Percentiles rank a stretch among this genome's conserved stretches.
Evolutionary conservation across 768 basidiomycete species (phyloP).

Genomic region (Suillus weaverae): DNA sequence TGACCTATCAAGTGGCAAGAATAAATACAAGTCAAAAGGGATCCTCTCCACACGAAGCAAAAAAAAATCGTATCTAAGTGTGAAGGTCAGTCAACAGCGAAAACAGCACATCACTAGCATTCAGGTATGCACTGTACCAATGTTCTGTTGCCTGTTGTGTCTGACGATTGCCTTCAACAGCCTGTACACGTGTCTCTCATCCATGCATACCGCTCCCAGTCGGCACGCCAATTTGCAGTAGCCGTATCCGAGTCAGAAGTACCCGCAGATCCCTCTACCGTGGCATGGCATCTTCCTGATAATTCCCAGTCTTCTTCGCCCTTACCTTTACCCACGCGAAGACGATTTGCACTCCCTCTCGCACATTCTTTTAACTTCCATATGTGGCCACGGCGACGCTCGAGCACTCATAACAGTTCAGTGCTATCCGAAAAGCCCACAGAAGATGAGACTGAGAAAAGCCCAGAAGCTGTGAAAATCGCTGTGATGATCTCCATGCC

Average conservation of each 20-base stretch:
- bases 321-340: not conserved
- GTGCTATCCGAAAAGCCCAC: not conserved
- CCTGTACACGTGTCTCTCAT: not conserved
- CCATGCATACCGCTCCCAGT: not conserved
- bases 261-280: not conserved
- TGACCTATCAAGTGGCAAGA: no score
- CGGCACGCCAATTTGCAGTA: not conserved
- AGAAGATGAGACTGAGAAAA: no score
- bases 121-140: not conserved
- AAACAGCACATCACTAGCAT: no score
- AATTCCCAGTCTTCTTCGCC: not conserved
- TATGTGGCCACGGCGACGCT: not conserved
- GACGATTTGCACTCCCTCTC: not conserved
- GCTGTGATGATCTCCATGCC: conserved; percentile 1
- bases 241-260: not conserved
- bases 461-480: not conserved
- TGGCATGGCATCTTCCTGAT: not conserved
- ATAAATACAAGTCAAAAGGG: no score
- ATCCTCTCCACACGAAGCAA: no score
- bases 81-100: no score
- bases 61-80: no score
- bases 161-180: not conserved
- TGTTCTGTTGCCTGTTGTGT: not conserved
- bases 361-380: not conserved
- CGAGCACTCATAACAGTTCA: not conserved